These are phyloP conservation scores for Cytospora mali DNA, from an alignment of 2,329 filamentous ascomycete species.

Conservation along the genomic window DNA sequence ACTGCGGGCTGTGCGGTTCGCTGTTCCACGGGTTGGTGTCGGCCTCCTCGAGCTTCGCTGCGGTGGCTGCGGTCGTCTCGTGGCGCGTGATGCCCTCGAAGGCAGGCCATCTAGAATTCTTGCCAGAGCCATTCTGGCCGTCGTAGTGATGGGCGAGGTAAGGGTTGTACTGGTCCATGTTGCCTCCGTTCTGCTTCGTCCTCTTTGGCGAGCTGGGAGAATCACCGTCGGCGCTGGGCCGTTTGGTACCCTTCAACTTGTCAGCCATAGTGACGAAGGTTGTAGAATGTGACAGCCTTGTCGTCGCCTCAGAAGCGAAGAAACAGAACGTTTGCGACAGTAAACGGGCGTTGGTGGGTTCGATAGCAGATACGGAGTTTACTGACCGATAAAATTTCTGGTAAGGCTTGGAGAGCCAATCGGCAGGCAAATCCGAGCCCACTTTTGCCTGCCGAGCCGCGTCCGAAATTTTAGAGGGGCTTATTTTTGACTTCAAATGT, in stretches of 20 bases:
- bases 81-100: slow-evolving; percentile 75
- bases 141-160: slow-evolving; percentile 89
- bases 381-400: slow-evolving; percentile 19
- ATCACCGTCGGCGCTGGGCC: slow-evolving; percentile 44
- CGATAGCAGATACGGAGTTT: not conserved
- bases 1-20: slow-evolving; percentile 74
- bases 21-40: slow-evolving; percentile 86
- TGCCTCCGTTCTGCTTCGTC: slow-evolving; percentile 30
- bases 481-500: not conserved
- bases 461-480: slow-evolving; percentile 13
- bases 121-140: slow-evolving; percentile 43
- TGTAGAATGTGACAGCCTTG: slow-evolving; percentile 6
- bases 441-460: slow-evolving; percentile 18
- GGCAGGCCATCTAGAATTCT: slow-evolving; percentile 44
- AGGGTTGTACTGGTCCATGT: slow-evolving; percentile 61
- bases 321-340: slow-evolving; percentile 11
- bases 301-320: slow-evolving; percentile 2
- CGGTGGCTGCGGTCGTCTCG: slow-evolving; percentile 76
- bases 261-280: slow-evolving; percentile 43
- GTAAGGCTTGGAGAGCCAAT: slow-evolving; percentile 10
- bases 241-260: slow-evolving; percentile 43
- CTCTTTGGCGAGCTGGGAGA: slow-evolving; percentile 39
- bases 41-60: slow-evolving; percentile 74
- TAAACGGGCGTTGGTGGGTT: not conserved
- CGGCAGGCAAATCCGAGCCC: slow-evolving; percentile 13